Evolutionary conservation across 2,329 filamentous ascomycete species (phyloP), one percentile per base, ranked within the genome.

Genomic region (Scedosporium apiospermum): DNA sequence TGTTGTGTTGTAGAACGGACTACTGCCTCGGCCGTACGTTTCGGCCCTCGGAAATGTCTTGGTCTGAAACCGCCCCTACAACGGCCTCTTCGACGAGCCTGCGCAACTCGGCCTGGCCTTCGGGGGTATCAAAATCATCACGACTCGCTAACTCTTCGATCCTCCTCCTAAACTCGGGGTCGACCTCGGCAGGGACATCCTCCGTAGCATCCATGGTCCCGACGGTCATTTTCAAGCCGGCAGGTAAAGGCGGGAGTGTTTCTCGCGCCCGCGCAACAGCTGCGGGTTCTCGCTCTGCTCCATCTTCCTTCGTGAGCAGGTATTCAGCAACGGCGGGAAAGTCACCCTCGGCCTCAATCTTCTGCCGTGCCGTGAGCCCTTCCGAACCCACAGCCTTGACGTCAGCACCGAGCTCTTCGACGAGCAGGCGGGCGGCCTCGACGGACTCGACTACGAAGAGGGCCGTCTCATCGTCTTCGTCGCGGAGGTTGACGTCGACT

Each of bases 381-480:
- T 96, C 91, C 23, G 81, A 77, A 66, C 95, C 93, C 67, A 77
- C 81, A 64, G 88, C 78, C 21, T 75, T 76, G 44, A 84, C 74
- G 68, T 96, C 86, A 38, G 89, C 84, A 4, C 87, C 85, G 3
- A 98, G 79, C 73, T 96, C 91, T 70, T 96, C 91, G 3, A 98
- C 84, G 6, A 99, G 79, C 61, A 88, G 83, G 68, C 84, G 85
- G 21, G 93, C 93, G 53, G 91, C 88, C 3, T 90, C 87, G 58
- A 89, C 79, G 0, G 86, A 90, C 75, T 99, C 95, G 30, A 88
- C 86, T n/a, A 92, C 91, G 71, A 96, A 99, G 4, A 99, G 80
- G n/a, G 93, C 89, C 1, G 93, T 97, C 76, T 99, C 95, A 63
- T 87, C 85, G 72, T 99, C 95, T 73, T 96, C 91, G 71, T 99